A percentile compares a stretch with the other conserved stretches of the same genome.
These are phyloP conservation scores for Yarrowia phangngaensis DNA, from an alignment of 805 yeast genomes.

Conservation along the genomic window DNA sequence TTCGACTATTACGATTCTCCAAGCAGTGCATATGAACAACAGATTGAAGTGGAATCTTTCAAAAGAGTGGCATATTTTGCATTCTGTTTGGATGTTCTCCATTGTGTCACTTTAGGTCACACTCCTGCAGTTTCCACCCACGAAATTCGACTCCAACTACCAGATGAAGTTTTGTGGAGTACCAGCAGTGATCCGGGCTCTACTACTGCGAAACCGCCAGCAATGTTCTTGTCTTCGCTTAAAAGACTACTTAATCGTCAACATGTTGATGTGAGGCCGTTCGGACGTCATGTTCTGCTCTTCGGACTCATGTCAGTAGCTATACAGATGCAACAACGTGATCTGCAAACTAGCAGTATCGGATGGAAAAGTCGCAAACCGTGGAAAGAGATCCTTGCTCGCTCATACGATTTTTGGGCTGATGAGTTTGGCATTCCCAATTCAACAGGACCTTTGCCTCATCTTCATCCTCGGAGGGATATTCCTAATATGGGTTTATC, in stretches of 20 bases:
- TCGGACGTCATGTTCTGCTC: conserved; percentile 63
- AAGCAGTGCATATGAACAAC: conserved; percentile 15
- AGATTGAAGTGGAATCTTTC: conserved; percentile 54
- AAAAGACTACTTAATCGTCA: conserved; percentile 56
- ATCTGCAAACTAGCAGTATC: conserved; percentile 53
- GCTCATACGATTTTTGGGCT: conserved; percentile 69
- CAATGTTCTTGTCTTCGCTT: conserved; percentile 50
- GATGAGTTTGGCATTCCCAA: conserved; percentile 29
- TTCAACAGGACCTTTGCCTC: conserved; percentile 7
- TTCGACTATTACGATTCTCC: conserved; percentile 23
- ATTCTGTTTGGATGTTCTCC: conserved; percentile 73
- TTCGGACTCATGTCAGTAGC: conserved; percentile 65
- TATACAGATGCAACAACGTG: conserved; percentile 70
- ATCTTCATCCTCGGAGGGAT: conserved; percentile 7
- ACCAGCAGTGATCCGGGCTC: conserved; percentile 33
- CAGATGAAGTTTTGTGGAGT: conserved; percentile 62
- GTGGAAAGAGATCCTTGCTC: conserved; percentile 70
- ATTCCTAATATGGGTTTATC: conserved; percentile 1
- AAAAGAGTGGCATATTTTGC: conserved; percentile 78
- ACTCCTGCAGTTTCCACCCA: conserved; percentile 55
- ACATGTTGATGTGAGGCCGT: conserved; percentile 48
- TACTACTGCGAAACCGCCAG: conserved; percentile 24
- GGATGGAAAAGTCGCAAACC: conserved; percentile 45
- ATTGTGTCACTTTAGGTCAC: conserved; percentile 76
- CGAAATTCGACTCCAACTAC: conserved; percentile 56